Conservation (phyloP, 805 yeast genomes). For the Starmerella apis region DNA sequence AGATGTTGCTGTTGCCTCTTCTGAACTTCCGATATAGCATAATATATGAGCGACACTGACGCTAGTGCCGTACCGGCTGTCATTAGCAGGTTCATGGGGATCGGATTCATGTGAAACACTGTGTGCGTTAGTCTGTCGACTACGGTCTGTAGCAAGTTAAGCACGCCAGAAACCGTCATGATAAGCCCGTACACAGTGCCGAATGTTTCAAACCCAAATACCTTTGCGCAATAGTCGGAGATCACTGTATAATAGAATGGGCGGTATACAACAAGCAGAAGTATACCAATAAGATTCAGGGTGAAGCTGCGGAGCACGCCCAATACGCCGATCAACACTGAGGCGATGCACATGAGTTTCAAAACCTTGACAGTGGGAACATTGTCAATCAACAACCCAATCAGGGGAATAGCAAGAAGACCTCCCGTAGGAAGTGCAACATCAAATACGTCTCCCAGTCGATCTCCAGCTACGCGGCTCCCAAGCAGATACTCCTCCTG, state of each 20-base stretch:
- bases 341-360: constrained; percentile 38
- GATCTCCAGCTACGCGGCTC: constrained; percentile 38
- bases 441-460: constrained; percentile 68
- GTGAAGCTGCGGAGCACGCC: constrained; percentile 47
- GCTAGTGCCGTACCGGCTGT: constrained; percentile 35
- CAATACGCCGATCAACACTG: constrained; percentile 55
- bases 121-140: constrained; percentile 65
- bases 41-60: constrained; percentile 3
- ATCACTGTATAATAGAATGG: constrained; percentile 91
- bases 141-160: constrained; percentile 59
- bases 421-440: constrained; percentile 85
- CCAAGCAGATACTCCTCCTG: constrained; percentile 69
- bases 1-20: not conserved
- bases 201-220: constrained; percentile 84
- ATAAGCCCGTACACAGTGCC: constrained; percentile 85
- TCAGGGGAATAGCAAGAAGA: constrained; percentile 71
- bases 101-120: constrained; percentile 61
- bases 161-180: constrained; percentile 71
- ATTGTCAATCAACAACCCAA: constrained; percentile 70
- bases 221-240: constrained; percentile 83
- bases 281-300: constrained; percentile 58
- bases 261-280: constrained; percentile 66
- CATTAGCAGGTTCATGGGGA: constrained; percentile 57
- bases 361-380: constrained; percentile 52
- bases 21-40: not conserved